Evolutionary conservation across 2,329 filamentous ascomycete species (phyloP).

Genomic region (Drechslerella dactyloides): DNA sequence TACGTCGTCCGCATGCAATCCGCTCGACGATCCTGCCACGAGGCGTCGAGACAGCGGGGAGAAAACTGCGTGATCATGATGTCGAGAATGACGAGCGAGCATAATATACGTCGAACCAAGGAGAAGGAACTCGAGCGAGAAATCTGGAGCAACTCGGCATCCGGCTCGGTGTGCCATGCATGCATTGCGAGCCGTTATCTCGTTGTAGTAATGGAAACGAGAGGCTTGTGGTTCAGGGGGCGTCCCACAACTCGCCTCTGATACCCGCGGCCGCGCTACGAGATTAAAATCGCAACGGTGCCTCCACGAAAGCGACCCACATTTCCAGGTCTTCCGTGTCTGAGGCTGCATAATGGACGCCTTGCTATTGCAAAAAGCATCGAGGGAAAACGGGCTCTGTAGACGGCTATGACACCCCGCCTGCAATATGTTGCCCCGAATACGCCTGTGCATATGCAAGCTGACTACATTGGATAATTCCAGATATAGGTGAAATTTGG

Average conservation of each 20-base stretch:
- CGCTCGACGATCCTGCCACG: conserved; percentile 42
- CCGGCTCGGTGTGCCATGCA: too few species aligned
- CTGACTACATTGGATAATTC: not conserved
- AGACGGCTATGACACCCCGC: conserved; percentile 7
- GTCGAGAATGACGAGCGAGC: not conserved
- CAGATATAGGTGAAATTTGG: conserved; percentile 35
- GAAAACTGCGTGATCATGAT: not conserved
- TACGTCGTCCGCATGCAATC: conserved; percentile 16
- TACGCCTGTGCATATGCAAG: not conserved
- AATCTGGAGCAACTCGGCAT: not conserved
- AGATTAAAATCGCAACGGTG: conserved; percentile 45
- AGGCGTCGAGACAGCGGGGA: conserved; percentile 6
- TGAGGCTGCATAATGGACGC: conserved; percentile 22
- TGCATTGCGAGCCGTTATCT: not conserved
- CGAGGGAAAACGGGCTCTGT: conserved; percentile 12
- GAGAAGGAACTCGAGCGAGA: not conserved
- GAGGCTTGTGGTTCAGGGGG: conserved; percentile 46
- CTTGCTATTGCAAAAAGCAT: not conserved
- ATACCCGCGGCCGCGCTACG: conserved; percentile 47
- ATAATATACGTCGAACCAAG: too few species aligned
- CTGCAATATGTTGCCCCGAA: not conserved
- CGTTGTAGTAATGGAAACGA: conserved; percentile 2
- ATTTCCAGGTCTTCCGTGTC: conserved; percentile 25
- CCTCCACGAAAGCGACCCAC: conserved; percentile 43
- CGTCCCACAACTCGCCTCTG: conserved; percentile 43